Evolutionary conservation across 192 early-diverging fungal species (phyloP), one percentile per base, ranked within the genome.

Genomic region (Coemansia sp.): DNA sequence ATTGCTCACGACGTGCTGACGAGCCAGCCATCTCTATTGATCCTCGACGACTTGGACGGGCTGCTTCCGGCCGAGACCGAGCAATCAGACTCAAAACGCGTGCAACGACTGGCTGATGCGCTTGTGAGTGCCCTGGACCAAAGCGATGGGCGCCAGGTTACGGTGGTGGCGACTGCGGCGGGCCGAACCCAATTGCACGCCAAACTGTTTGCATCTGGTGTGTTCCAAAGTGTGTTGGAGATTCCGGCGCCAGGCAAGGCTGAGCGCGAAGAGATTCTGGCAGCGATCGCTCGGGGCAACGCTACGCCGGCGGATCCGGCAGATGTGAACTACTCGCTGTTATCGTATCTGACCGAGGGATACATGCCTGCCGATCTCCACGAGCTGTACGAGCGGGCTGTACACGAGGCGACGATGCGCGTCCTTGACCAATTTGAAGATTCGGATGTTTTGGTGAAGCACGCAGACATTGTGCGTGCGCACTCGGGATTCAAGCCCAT

Each of bases 261-360:
- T 5, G 68, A 74, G 65, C 69, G 78, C 23, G 69, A 71, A 51
- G 21, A 89, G 84, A 91, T 97, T 70, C 62, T 97, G 53, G 83
- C 88, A 44, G 75, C 85, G 37, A 71, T 94, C 25, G 82, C 93
- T 61, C 69, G 74, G 1, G 76, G 74, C 11, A 87, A 84, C 22
- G 81, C 83, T 1, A 74, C 75, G 4, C 68, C 67, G 64, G 64
- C 84, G 8, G 89, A 85, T 17, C 22, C 83, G 6, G 69, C 77
- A 0, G 66, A 82, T 9, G 74, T 93, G n/a, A 90, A 94, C 54
- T 73, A 93, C 31, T 84, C 87, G 8, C 84, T 86, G 0, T 75
- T 95, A 0, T 87, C 91, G 3, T 87, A 88, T 22, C 72, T 83
- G 57, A 95, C 94, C 8, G 96, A 98, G 69, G 95, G 95, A 1